Evolutionary conservation across 139 green algal species (phyloP).

Genomic region (Zygnema cylindricum): DNA sequence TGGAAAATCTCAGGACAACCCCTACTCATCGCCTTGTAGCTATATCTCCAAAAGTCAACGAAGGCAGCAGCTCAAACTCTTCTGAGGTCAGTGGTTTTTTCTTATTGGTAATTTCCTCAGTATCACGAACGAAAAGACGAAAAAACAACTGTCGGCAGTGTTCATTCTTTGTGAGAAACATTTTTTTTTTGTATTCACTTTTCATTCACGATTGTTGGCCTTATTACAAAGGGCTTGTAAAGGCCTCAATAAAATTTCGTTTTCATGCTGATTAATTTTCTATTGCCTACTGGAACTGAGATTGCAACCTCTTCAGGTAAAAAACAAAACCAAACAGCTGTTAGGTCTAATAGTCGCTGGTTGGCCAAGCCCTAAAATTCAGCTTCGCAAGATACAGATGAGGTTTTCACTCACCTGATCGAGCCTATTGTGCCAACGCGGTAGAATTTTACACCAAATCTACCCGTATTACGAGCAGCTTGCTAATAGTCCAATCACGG

Average conservation of each 20-base stretch:
- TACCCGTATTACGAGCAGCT: no score
- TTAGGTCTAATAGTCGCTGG: background rate
- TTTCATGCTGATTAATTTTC: background rate
- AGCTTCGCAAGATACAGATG: background rate
- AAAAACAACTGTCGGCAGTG: no score
- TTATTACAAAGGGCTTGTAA: no score
- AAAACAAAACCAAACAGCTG: no score
- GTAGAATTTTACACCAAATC: no score
- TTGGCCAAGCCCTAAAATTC: background rate
- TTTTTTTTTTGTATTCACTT: background rate
- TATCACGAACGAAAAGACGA: background rate
- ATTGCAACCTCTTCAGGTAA: no score
- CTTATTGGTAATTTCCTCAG: no score
- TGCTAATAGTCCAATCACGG: no score
- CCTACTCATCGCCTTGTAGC: background rate
- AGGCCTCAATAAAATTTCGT: background rate
- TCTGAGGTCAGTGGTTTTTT: background rate
- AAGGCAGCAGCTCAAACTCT: background rate
- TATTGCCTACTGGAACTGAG: background rate
- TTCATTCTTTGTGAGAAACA: no score
- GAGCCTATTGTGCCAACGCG: no score
- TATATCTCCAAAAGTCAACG: background rate
- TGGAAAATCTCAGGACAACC: background rate
- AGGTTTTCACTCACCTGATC: no score
- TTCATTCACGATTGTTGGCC: no score